phyloP scores from a whole-genome alignment of 2,329 filamentous ascomycete species.

The Fusarium sulawesiense region DNA sequence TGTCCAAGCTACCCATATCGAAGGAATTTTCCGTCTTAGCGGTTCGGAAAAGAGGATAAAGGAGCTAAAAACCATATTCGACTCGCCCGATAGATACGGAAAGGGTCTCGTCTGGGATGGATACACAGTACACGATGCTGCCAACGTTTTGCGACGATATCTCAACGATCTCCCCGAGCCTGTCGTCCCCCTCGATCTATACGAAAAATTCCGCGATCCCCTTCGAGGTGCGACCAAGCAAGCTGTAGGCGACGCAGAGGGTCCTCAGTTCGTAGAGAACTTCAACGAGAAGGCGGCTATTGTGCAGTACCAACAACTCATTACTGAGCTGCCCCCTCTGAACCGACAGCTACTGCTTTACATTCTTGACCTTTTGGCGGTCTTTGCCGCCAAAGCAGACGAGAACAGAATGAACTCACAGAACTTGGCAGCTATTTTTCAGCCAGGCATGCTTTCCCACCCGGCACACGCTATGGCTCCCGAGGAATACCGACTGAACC shows the following conservation, averaged over 20 bases:
- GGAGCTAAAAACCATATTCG: conserved; percentile 90
- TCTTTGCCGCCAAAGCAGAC: conserved; percentile 96
- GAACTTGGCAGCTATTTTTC: conserved; percentile 96
- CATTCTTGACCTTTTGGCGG: conserved; percentile 92
- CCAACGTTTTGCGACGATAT: conserved; percentile 94
- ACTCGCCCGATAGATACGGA: conserved; percentile 94
- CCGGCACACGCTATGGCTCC: conserved; percentile 96
- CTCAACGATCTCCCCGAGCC: conserved; percentile 96
- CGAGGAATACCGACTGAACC: conserved; percentile 91
- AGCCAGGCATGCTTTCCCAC: conserved; percentile 95
- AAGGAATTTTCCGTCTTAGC: conserved; percentile 95
- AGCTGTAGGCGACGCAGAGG: conserved; percentile 75
- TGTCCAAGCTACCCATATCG: conserved; percentile 83
- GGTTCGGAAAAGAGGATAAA: conserved; percentile 99
- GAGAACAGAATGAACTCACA: conserved; percentile 96
- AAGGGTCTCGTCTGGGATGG: conserved; percentile 98
- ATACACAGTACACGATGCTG: conserved; percentile 97
- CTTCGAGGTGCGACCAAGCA: conserved; percentile 78
- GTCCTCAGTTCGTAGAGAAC: conserved; percentile 75
- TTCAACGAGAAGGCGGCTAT: conserved; percentile 77
- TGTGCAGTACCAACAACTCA: conserved; percentile 84
- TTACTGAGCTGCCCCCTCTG: conserved; percentile 90
- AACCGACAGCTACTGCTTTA: conserved; percentile 96
- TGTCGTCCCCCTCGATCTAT: conserved; percentile 93
- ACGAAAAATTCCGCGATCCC: conserved; percentile 89